Percentiles rank a stretch among this genome's conserved stretches.
Conservation (phyloP, 2,329 filamentous ascomycete genomes). For the Chrysosporium queenslandicum region DNA sequence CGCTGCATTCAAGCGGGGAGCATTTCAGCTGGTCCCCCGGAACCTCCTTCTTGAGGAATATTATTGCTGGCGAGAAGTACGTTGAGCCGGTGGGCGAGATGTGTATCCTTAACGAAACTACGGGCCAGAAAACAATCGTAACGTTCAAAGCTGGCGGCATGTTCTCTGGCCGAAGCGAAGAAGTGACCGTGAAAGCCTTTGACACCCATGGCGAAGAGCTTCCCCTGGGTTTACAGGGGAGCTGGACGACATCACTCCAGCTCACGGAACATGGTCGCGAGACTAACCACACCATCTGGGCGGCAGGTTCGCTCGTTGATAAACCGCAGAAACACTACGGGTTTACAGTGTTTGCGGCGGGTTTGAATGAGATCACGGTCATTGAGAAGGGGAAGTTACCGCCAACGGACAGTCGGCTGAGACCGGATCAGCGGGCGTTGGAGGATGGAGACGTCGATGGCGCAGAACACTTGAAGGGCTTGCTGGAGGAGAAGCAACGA, state of each 20-base stretch:
- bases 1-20: constrained; percentile 65
- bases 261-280: constrained; percentile 54
- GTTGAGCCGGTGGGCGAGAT: constrained; percentile 88
- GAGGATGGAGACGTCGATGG: constrained; percentile 73
- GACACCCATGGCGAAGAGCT: constrained; percentile 56
- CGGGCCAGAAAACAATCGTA: constrained; percentile 69
- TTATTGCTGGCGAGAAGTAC: constrained; percentile 97
- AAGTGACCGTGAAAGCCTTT: constrained; percentile 67
- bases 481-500: constrained; percentile 77
- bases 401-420: constrained; percentile 68
- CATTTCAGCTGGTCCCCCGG: constrained; percentile 81
- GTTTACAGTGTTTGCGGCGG: constrained; percentile 73
- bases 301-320: constrained; percentile 64
- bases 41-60: constrained; percentile 85
- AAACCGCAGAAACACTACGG: constrained; percentile 75
- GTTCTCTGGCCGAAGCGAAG: constrained; percentile 90
- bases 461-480: constrained; percentile 73
- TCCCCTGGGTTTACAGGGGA: constrained; percentile 62
- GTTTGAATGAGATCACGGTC: constrained; percentile 75
- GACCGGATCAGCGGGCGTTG: constrained; percentile 77
- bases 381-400: constrained; percentile 67
- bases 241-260: constrained; percentile 69
- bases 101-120: constrained; percentile 73
- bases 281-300: constrained; percentile 64
- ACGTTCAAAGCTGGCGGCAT: constrained; percentile 94